Evolutionary conservation across 371 early-diverging fungal genomes (phyloP), one percentile per base, ranked within the genome.

Genomic region (Mucor mucedo): DNA sequence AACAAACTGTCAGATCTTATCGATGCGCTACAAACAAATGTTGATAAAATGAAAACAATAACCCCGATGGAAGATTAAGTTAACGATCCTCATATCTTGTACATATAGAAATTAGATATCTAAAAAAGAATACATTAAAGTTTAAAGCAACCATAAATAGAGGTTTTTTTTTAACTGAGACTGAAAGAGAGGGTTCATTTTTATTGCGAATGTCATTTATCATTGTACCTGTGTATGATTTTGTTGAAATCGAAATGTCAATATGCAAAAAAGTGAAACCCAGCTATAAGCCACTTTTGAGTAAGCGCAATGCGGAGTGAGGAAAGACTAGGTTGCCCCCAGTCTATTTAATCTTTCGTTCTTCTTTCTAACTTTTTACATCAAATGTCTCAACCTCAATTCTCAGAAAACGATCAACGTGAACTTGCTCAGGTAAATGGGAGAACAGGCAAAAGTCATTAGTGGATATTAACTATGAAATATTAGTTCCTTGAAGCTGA

Each of bases 401-500:
- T 88, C 62, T 77, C 80, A 62, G 84, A 84, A 64, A 76, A 76
- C 66, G 78, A 83, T 45, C 87, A 85, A 75, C 80, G 79, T 32
- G 90, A 90, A 80, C 86, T 90, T 41, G 75, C 75, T 62, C 69
- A 72, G 48, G 73, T 72, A 69, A 49, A 16, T 21, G 21, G 21
- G 21, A 21, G 21, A 21, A 21, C 21, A 21, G 21, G 21, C 21
- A 21, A 21, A 21, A 21, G 21, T 21, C 21, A 21, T 21, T 21
- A 21, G 21, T 21, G 21, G 21, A 21, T 21, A 21, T 21, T 21
- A 21, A 21, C 21, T 21, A 21, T 21, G 21, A 21, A 21, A 21
- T 21, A 21, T 8, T 72, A 71, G 72, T 90, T 90, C 73, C 78
- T 90, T 57, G 87, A 87, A 76, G 77, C 76, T 52, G 91, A 93